Evolutionary conservation across 2,329 filamentous ascomycete species (phyloP).

Genomic region (Xylariaceae sp.): DNA sequence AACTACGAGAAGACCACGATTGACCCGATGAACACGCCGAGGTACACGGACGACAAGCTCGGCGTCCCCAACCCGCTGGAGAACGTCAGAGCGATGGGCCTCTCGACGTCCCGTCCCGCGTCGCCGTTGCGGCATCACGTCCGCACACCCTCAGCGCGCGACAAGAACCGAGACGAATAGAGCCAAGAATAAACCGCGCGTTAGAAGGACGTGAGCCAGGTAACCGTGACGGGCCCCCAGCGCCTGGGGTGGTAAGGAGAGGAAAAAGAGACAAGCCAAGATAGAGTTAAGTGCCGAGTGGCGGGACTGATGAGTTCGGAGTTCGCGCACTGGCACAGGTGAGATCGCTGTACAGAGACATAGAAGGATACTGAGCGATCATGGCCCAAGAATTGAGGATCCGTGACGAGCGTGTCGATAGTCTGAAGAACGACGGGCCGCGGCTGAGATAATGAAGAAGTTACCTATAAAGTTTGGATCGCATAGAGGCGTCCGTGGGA

Average conservation of each 20-base stretch:
- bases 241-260: neutral
- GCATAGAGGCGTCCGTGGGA: neutral
- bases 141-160: conserved; percentile 31
- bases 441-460: neutral
- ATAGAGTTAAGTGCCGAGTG: conserved; percentile 21
- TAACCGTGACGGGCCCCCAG: neutral
- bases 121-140: conserved; percentile 37
- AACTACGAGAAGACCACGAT: conserved; percentile 76
- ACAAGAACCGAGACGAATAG: conserved; percentile 37
- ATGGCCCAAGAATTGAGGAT: conserved; percentile 3
- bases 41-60: conserved; percentile 31
- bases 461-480: neutral
- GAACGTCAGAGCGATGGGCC: conserved; percentile 32
- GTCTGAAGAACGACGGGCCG: neutral
- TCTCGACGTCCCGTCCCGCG: conserved; percentile 38
- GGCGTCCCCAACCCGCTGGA: conserved; percentile 37
- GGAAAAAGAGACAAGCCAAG: no score
- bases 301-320: conserved; percentile 2
- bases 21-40: conserved; percentile 44
- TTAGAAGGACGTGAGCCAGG: neutral
- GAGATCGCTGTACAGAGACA: neutral
- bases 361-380: conserved; percentile 8
- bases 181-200: neutral
- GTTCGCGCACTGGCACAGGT: neutral
- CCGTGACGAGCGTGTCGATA: neutral